phyloP scores from a whole-genome alignment of 2,329 filamentous ascomycete genomes.

The Dichotomopilus funicola region DNA sequence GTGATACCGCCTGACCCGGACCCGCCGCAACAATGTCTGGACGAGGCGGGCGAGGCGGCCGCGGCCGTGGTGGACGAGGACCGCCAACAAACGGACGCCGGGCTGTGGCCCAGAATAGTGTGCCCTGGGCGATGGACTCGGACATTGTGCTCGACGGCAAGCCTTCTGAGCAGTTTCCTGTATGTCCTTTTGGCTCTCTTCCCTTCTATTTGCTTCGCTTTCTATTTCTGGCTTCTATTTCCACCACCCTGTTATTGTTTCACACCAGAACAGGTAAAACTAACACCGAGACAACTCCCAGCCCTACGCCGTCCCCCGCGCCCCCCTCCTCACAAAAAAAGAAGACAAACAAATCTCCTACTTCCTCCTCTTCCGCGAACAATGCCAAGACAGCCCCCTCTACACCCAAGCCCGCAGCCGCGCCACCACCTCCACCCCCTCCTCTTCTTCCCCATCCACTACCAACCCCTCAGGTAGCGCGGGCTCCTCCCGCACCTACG shows the following conservation, averaged over 20 bases:
- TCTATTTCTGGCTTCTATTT: no score
- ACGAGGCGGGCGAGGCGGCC: slow-evolving; percentile 40
- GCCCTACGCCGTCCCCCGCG: slow-evolving; percentile 45
- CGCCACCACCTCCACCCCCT: no score
- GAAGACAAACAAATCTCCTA: slow-evolving; percentile 44
- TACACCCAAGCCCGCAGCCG: slow-evolving; percentile 49
- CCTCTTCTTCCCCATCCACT: no score
- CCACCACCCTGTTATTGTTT: no score
- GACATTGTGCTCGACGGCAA: slow-evolving; percentile 41
- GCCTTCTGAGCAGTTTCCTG: slow-evolving; percentile 55
- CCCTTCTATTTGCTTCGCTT: neutral
- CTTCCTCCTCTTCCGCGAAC: slow-evolving; percentile 50
- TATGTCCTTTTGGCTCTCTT: slow-evolving; percentile 27
- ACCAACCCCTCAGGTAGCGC: slow-evolving; percentile 6
- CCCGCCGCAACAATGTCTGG: slow-evolving; percentile 40
- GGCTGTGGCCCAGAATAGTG: slow-evolving; percentile 37
- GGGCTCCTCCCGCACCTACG: slow-evolving; percentile 35
- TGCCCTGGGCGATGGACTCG: slow-evolving; percentile 52
- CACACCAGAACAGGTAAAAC: neutral
- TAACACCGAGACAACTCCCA: no score
- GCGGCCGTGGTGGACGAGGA: slow-evolving; percentile 24
- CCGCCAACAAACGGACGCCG: slow-evolving; percentile 38
- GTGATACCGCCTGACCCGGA: neutral
- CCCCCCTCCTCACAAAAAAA: slow-evolving; percentile 36
- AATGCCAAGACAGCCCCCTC: slow-evolving; percentile 48